These are phyloP conservation scores for Fusarium sororula DNA, from an alignment of 2,329 filamentous ascomycete genomes.

Conservation along the genomic window DNA sequence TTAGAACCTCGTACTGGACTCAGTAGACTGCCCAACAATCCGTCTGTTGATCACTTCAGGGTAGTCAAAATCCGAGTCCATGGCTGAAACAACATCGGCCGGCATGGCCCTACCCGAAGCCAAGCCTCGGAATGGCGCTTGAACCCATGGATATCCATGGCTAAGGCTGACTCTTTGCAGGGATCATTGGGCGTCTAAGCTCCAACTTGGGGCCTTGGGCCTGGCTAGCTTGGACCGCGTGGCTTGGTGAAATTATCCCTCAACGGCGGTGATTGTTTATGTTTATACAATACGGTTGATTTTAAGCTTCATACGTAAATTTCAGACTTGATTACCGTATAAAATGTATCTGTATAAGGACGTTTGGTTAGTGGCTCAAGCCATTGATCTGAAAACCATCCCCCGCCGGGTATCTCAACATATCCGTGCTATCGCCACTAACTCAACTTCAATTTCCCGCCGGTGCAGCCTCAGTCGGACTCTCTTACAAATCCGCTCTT, in stretches of 20 bases:
- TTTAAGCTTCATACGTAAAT: not conserved
- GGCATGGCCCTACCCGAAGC: conserved; percentile 17
- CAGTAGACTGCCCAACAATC: not conserved
- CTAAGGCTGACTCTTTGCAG: not conserved
- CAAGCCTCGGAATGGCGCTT: not conserved
- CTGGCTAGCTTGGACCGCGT: not conserved
- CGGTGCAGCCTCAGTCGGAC: not conserved
- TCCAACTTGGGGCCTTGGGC: not conserved
- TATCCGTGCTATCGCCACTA: not conserved
- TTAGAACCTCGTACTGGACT: not conserved
- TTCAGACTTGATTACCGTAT: too few species aligned
- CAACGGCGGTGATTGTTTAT: not conserved
- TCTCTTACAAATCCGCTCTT: not conserved
- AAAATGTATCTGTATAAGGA: too few species aligned
- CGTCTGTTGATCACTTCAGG: not conserved
- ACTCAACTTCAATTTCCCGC: conserved; percentile 4
- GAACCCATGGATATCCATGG: not conserved
- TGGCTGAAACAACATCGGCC: not conserved
- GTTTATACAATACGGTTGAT: not conserved
- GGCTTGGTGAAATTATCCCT: not conserved
- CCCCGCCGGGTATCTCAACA: not conserved
- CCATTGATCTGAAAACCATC: not conserved
- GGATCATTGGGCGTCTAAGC: not conserved
- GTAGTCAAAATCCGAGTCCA: not conserved
- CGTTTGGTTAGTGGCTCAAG: not conserved